These are phyloP conservation scores for Canavalia gladiata DNA, from an alignment of 306 rosid species.

Conservation along the genomic window DNA sequence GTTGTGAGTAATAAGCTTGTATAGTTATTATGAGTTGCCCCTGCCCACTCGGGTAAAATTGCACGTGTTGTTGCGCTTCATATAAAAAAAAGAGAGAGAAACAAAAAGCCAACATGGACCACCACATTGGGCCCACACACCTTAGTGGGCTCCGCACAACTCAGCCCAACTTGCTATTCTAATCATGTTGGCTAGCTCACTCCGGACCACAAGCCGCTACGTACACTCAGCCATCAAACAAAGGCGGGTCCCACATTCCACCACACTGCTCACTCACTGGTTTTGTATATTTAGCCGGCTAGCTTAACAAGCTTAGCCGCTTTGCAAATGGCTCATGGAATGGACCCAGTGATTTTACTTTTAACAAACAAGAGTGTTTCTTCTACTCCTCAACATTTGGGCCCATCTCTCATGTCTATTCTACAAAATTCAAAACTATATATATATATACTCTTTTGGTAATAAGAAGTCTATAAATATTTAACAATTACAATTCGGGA, in stretches of 20 bases:
- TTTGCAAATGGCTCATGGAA: not conserved
- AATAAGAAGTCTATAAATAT: not conserved
- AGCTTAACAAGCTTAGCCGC: slow-evolving; percentile 32
- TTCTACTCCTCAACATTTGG: not conserved
- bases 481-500: not conserved
- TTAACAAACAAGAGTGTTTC: not conserved
- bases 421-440: not conserved
- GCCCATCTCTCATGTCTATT: not conserved
- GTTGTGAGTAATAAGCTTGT: slow-evolving; percentile 38
- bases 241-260: slow-evolving; percentile 62
- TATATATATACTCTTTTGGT: not conserved
- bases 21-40: slow-evolving; percentile 20
- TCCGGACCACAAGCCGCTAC: slow-evolving; percentile 73
- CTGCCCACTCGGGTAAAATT: slow-evolving; percentile 23
- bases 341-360: not conserved
- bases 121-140: slow-evolving; percentile 23
- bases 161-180: slow-evolving; percentile 54
- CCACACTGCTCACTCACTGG: slow-evolving; percentile 17
- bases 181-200: slow-evolving; percentile 79
- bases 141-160: slow-evolving; percentile 22
- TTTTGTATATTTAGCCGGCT: slow-evolving; percentile 34
- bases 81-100: not conserved
- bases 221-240: slow-evolving; percentile 53
- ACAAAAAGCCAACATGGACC: not conserved
- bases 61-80: slow-evolving; percentile 40